Percentiles rank a stretch among this genome's conserved stretches.
Evolutionary conservation across 768 basidiomycete species (phyloP).

Genomic region (Rhodosporidiobolus sp.): DNA sequence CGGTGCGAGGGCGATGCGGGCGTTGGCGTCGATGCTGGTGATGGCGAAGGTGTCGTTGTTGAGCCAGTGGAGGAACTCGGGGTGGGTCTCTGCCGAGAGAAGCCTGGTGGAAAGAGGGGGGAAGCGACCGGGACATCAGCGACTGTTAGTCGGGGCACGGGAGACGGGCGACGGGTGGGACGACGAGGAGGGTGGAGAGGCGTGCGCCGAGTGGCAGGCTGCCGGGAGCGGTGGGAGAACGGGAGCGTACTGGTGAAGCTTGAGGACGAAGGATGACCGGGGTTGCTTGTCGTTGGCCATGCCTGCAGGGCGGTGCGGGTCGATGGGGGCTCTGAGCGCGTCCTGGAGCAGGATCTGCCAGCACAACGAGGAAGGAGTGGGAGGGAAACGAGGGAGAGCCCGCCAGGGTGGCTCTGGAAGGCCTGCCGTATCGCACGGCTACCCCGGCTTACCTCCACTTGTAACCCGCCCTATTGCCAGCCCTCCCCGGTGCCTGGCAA

Average conservation of each 20-base stretch:
- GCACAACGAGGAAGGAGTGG: no score
- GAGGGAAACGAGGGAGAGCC: no score
- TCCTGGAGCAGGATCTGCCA: no score
- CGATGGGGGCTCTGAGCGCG: no score
- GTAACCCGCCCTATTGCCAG: no score
- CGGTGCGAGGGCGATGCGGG: slow-evolving; percentile 20
- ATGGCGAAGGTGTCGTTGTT: slow-evolving; percentile 34
- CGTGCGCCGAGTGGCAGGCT: not conserved
- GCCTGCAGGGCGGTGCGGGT: no score
- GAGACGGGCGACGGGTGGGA: no score
- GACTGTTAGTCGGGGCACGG: no score
- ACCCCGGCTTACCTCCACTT: no score
- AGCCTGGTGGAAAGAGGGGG: slow-evolving; percentile 3
- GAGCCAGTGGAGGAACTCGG: slow-evolving; percentile 29
- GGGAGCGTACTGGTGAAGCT: slow-evolving; percentile 19
- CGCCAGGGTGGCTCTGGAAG: no score
- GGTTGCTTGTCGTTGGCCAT: not conserved
- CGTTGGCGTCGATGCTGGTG: slow-evolving; percentile 22
- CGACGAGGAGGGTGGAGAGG: not conserved
- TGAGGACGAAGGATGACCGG: slow-evolving; percentile 13
- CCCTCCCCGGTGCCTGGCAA: no score
- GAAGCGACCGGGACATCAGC: not conserved
- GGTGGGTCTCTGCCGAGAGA: slow-evolving; percentile 25
- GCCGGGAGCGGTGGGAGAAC: not conserved
- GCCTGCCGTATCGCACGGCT: no score